Conservation (phyloP, 2,329 filamentous ascomycete species). For the Colletotrichum spinosum region DNA sequence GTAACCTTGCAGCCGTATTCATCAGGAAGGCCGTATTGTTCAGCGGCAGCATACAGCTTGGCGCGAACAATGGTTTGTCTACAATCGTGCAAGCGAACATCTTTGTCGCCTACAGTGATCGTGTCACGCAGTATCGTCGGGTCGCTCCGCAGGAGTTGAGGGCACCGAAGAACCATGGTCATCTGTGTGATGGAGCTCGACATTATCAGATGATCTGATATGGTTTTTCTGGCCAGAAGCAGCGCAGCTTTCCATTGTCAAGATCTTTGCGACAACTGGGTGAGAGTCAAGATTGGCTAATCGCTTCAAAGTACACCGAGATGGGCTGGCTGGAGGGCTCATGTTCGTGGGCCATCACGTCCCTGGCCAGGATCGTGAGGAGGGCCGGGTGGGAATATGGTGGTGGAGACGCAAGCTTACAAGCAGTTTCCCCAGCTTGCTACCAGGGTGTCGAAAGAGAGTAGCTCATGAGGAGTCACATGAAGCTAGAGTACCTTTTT, state of each 20-base stretch:
- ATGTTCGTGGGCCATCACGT: not conserved
- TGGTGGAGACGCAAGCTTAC: not conserved
- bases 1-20: not conserved
- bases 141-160: not conserved
- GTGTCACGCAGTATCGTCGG: not conserved
- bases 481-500: too few relatives aligned
- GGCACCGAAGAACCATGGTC: not conserved
- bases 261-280: not conserved
- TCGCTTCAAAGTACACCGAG: not conserved
- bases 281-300: not conserved
- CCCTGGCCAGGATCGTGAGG: not conserved
- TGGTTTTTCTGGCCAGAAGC: not conserved
- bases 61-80: not conserved
- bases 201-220: conserved; percentile 22
- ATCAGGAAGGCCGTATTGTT: conserved; percentile 5
- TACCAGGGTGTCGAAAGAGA: too few relatives aligned
- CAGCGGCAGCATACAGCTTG: not conserved
- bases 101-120: not conserved
- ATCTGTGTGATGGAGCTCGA: not conserved
- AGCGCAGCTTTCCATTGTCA: not conserved
- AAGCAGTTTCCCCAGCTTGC: too few relatives aligned
- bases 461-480: too few relatives aligned
- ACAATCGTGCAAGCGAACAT: not conserved
- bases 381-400: conserved; percentile 2
- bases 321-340: not conserved